phyloP scores from a whole-genome alignment of 2,329 filamentous ascomycete genomes.

The Diaporthe humulicola region DNA sequence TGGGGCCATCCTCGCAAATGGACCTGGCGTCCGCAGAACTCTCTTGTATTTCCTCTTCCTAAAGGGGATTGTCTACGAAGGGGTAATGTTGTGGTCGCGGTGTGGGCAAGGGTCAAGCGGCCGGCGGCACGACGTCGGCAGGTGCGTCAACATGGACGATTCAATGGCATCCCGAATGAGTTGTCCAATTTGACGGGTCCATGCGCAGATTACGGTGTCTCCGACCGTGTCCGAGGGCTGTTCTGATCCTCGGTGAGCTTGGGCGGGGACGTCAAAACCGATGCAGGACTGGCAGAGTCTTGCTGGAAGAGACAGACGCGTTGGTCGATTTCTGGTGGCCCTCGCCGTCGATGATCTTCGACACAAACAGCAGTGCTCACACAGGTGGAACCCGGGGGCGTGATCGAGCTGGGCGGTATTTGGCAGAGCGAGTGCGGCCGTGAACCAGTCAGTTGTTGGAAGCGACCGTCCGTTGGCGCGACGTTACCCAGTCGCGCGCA shows the following conservation, averaged over 20 bases:
- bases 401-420: slow-evolving; percentile 16
- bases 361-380: slow-evolving; percentile 30
- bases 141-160: slow-evolving; percentile 38
- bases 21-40: slow-evolving; percentile 30
- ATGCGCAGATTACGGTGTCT: slow-evolving; percentile 28
- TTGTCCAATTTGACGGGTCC: slow-evolving; percentile 28
- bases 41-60: slow-evolving; percentile 19
- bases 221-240: slow-evolving; percentile 19
- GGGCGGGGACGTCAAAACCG: slow-evolving; percentile 2
- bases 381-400: slow-evolving; percentile 15
- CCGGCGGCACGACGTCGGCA: slow-evolving; percentile 37
- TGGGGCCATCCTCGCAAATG: slow-evolving; percentile 39
- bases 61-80: slow-evolving; percentile 6
- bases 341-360: slow-evolving; percentile 32
- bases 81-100: slow-evolving; percentile 1
- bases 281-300: slow-evolving; percentile 27
- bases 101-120: slow-evolving; percentile 20
- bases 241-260: slow-evolving; percentile 18
- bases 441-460: slow-evolving; percentile 29
- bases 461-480: slow-evolving; percentile 34
- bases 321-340: slow-evolving; percentile 14
- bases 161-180: slow-evolving; percentile 37
- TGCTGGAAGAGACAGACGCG: slow-evolving; percentile 26
- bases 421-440: slow-evolving; percentile 17
- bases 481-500: slow-evolving; percentile 38